Evolutionary conservation across 2,329 filamentous ascomycete species (phyloP), one percentile per base, ranked within the genome.

Genomic region (Scedosporium boydii): DNA sequence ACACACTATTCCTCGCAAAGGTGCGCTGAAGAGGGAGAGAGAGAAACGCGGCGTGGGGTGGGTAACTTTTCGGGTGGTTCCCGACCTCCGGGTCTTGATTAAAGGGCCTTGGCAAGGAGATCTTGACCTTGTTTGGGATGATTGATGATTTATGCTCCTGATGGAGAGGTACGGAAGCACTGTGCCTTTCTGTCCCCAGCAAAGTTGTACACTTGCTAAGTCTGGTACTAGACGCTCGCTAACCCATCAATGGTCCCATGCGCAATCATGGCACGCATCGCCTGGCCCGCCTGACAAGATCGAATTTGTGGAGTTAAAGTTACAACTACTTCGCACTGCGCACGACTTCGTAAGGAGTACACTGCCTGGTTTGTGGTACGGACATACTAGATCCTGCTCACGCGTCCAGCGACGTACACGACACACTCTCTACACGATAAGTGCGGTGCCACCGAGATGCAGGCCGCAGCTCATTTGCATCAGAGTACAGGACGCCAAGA

Each of bases 81-180:
- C 59, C 59, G 27, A 23, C 59, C 16, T 51, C 59, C 41, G 59
- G 44, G 59, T 51, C 44, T 16, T 34, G 26, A 51, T 60, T 60
- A 34, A 41, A 14, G 26, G 26, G 44, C 10, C 59, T 60, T 60
- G 59, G 59, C 59, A 53, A 27, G 58, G 10, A 26, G 59, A 60
- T 60, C 59, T 51, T 60, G 26, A 55, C 59, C 34, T 53, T 60
- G 21, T 44, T 53, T 23, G 5, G 5, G 12, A 23, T 14, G 23
- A 23, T 23, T 23, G 12, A 23, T 14, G 23, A 23, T 23, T 23
- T 23, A 27, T 6, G 23, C 21, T 27, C 51, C 5, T 10, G 18
- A 12, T 27, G 34, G 10, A 38, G 34, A 38, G 51, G 21, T 55
- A 23, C 21, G 7, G 51, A 55, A n/a, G n/a, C 44, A 48, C 44